Percentiles rank a stretch among this genome's conserved stretches.
phyloP scores from a whole-genome alignment of 352 stramenopile genomes.

The Phytophthora hibernalis region DNA sequence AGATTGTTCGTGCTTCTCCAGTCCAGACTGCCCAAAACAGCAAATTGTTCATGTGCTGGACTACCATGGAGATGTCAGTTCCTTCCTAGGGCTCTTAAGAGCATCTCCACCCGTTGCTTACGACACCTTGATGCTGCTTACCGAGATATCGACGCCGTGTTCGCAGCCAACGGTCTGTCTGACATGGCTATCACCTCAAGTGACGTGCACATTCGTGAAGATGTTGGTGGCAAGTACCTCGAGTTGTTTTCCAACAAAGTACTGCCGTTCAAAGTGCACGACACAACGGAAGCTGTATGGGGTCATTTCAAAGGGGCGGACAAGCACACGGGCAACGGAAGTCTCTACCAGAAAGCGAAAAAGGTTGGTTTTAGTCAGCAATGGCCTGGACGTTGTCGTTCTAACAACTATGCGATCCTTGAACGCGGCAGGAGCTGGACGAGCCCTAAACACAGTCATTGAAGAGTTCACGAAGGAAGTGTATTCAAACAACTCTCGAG shows the following conservation, averaged over 20 bases:
- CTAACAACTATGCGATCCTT: not conserved
- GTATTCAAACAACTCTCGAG: conserved; percentile 49
- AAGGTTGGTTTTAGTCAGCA: conserved; percentile 12
- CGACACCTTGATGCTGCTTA: conserved; percentile 26
- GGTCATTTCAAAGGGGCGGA: conserved; percentile 36
- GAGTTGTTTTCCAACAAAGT: conserved; percentile 36
- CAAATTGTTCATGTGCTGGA: conserved; percentile 24
- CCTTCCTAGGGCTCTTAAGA: conserved; percentile 27
- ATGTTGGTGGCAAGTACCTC: conserved; percentile 19
- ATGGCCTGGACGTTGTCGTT: not conserved
- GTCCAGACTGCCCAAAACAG: conserved; percentile 14
- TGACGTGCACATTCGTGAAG: conserved; percentile 30
- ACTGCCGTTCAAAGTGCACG: conserved; percentile 27
- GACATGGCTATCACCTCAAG: conserved; percentile 25
- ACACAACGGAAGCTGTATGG: conserved; percentile 23
- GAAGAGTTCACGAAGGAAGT: conserved; percentile 67
- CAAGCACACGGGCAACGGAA: conserved; percentile 35
- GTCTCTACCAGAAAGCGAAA: conserved; percentile 31
- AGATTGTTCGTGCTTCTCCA: conserved; percentile 25
- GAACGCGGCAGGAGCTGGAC: conserved; percentile 4
- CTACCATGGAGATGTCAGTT: conserved; percentile 14
- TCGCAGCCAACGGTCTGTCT: conserved; percentile 29
- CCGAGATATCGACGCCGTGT: conserved; percentile 27
- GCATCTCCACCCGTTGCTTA: too few species aligned
- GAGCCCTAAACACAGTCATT: conserved; percentile 60